Evolutionary conservation across 1,139 yeast genomes (phyloP).

Genomic region (Eremothecium cymbalariae): DNA sequence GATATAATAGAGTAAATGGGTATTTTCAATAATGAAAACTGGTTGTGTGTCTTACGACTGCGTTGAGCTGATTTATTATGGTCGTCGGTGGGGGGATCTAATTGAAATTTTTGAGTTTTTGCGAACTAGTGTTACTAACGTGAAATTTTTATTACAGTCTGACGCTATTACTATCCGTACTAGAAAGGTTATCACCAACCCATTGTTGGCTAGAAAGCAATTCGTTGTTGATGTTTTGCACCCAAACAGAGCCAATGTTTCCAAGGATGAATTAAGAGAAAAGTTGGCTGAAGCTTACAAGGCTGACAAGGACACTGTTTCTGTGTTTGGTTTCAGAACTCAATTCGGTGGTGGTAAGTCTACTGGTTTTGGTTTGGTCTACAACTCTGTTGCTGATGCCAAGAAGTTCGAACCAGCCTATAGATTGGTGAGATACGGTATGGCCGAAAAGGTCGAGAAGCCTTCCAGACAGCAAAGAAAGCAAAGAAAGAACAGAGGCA

Average conservation of each 20-base stretch:
- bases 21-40: too few species aligned
- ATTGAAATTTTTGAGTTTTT: too few species aligned
- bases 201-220: slow-evolving; percentile 99
- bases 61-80: too few species aligned
- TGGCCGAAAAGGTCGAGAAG: slow-evolving; percentile 92
- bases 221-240: slow-evolving; percentile 98
- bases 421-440: slow-evolving; percentile 99
- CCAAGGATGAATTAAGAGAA: slow-evolving; percentile 99
- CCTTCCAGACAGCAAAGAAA: slow-evolving; percentile 99
- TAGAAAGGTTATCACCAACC: slow-evolving; percentile 99
- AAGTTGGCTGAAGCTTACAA: slow-evolving; percentile 94
- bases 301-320: slow-evolving; percentile 96
- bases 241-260: slow-evolving; percentile 99
- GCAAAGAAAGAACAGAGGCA: slow-evolving; percentile 99
- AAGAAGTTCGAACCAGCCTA: slow-evolving; percentile 98
- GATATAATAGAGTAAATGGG: too few species aligned
- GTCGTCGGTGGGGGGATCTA: too few species aligned
- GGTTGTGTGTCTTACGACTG: too few species aligned
- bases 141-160: slow-evolving; percentile 33
- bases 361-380: slow-evolving; percentile 97
- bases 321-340: slow-evolving; percentile 99
- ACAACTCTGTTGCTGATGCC: slow-evolving; percentile 97
- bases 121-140: neutral
- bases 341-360: slow-evolving; percentile 99
- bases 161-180: slow-evolving; percentile 99